These are phyloP conservation scores for Fusarium annulatum DNA, from an alignment of 2,329 filamentous ascomycete species.

Conservation along the genomic window DNA sequence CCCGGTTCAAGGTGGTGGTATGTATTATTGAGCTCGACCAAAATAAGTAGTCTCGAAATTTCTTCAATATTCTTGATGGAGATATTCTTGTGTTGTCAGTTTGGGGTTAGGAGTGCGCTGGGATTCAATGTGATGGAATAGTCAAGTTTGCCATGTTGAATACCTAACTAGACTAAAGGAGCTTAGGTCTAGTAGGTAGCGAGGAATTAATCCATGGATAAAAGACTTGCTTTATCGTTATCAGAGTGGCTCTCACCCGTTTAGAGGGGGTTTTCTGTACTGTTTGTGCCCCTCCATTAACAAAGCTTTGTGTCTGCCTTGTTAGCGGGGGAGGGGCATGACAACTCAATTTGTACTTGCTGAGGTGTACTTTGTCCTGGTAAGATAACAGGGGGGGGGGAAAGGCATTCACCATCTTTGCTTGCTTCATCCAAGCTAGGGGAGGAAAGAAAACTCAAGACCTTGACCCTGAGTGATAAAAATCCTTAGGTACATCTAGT, in stretches of 20 bases:
- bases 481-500: neutral
- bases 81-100: neutral
- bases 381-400: neutral
- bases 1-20: constrained; percentile 7
- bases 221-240: constrained; percentile 5
- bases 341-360: neutral
- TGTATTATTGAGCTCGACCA: neutral
- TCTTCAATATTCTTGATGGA: constrained; percentile 6
- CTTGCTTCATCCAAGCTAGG: neutral
- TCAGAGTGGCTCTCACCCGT: neutral
- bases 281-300: constrained; percentile 18
- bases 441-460: neutral
- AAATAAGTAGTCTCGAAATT: constrained; percentile 10
- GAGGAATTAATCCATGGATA: neutral
- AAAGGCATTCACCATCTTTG: neutral
- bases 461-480: neutral
- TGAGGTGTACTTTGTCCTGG: neutral
- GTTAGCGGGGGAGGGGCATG: constrained; percentile 35
- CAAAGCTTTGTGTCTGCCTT: constrained; percentile 6
- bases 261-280: neutral
- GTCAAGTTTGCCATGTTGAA: neutral
- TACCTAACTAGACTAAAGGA: neutral
- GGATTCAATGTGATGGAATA: neutral
- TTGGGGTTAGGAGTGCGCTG: neutral
- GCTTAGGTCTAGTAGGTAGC: neutral